Evolutionary conservation across 2,329 filamentous ascomycete species (phyloP).

Genomic region (Pseudocercospora pini-densiflorae): DNA sequence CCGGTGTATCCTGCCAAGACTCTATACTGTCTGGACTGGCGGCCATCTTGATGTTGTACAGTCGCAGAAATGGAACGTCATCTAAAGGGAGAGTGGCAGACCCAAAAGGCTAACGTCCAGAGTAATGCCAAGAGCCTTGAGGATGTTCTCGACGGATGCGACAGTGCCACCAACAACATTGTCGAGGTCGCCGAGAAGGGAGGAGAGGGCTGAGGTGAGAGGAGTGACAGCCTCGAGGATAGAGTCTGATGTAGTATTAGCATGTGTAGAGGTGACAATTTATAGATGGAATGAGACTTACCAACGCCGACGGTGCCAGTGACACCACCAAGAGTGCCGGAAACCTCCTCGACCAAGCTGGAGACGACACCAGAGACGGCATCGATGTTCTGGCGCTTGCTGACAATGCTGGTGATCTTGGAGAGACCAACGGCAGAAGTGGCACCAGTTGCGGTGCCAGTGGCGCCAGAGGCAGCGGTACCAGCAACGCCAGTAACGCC

Average conservation of each 20-base stretch:
- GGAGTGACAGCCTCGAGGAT: conserved; percentile 10
- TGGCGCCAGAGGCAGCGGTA: background rate
- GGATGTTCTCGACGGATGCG: conserved; percentile 17
- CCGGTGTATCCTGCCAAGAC: conserved; percentile 1
- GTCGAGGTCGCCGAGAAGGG: conserved; percentile 22
- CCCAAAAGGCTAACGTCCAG: background rate
- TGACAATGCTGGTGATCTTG: background rate
- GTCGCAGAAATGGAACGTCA: background rate
- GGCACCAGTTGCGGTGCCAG: conserved; percentile 2
- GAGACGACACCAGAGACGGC: conserved; percentile 17
- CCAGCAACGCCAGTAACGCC: conserved; percentile 2
- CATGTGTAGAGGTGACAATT: background rate
- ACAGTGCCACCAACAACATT: conserved; percentile 17
- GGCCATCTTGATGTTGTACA: background rate
- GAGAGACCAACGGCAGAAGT: conserved; percentile 6
- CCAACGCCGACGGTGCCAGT: conserved; percentile 18
- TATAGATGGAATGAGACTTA: conserved; percentile 10
- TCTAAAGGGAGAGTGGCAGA: background rate
- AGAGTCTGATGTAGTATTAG: conserved; percentile 14
- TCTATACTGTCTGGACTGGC: background rate
- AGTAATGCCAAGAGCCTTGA: conserved; percentile 9
- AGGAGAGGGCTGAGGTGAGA: conserved; percentile 16
- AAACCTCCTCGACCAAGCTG: conserved; percentile 21
- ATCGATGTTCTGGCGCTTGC: conserved; percentile 14
- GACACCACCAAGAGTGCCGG: conserved; percentile 17